Base-by-base conservation (phyloP, 495 filamentous ascomycete genomes). In the Lasiosphaeria miniovina region DNA sequence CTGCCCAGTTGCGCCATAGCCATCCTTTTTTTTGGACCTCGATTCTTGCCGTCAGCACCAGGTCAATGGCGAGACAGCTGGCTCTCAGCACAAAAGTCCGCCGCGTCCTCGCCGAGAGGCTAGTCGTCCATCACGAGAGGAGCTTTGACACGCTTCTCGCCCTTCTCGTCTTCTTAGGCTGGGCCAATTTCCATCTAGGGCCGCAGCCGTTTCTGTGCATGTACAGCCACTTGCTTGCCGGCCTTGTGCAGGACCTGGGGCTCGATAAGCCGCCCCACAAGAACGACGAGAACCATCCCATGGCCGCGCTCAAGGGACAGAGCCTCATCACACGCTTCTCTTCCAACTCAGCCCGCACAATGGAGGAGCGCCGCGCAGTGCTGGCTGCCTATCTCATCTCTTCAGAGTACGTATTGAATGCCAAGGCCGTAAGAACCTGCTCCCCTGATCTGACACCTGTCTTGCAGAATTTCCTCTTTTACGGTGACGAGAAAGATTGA, bases 91-190 rank as follows among this genome's bases (percentile, higher is more conserved):
- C 64, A 31, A 71, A 74, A 51, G 67, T 83, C 12, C 77, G 74
- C 46, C 64, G 63, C 3, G 61, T 76, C 4, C 33, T 82, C n/a
- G 71, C 75, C 9, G 69, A 80, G 41, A 71, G 73, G 57, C 57
- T 82, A 11, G 52, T 84, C 15, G 60, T 80, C 51, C 68, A 78
- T 12, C 61, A 68, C 43, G 68, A 76, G 38, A 72, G 72, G 55
- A 82, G 65, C 53, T 60, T 85, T 31, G 84, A 85, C 57, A 65
- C 84, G 32, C 71, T 85, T 6, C 72, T 80, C 5, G 83, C 77
- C 4, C 55, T 84, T 11, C 68, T 86, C 15, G 71, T 70, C 1
- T 78, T 74, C 59, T 63, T 77, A 14, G 68, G 68, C 36, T 82
- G 80, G 78, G 71, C 59, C 10, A 66, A 53, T 11, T 48, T 54